Evolutionary conservation across 495 filamentous ascomycete genomes (phyloP).

Genomic region (Trichocladium uniseriatum): DNA sequence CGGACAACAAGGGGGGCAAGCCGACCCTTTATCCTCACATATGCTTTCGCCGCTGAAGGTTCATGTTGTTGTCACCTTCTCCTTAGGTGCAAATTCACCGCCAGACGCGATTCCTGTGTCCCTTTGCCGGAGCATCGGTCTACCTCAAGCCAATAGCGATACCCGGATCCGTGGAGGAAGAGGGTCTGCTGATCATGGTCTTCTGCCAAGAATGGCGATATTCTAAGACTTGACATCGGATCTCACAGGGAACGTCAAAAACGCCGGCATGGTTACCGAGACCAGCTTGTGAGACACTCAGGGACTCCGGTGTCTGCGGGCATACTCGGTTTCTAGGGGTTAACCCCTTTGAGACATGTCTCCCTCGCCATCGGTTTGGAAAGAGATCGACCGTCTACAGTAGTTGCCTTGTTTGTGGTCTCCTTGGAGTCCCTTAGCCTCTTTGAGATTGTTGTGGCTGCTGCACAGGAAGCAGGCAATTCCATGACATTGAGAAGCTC

Average conservation of each 20-base stretch:
- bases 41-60: background rate
- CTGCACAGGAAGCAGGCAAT: background rate
- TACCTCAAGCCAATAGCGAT: slow-evolving; percentile 12
- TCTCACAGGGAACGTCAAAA: background rate
- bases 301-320: slow-evolving; percentile 2
- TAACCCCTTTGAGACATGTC: slow-evolving; percentile 4
- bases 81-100: slow-evolving; percentile 13
- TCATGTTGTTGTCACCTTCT: background rate
- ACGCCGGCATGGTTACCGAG: slow-evolving; percentile 10
- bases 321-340: slow-evolving; percentile 6
- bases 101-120: slow-evolving; percentile 7
- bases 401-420: slow-evolving; percentile 13
- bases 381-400: slow-evolving; percentile 1
- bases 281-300: slow-evolving; percentile 11
- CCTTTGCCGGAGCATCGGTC: slow-evolving; percentile 1
- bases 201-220: slow-evolving; percentile 11
- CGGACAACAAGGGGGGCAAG: background rate
- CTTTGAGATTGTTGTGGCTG: background rate
- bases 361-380: background rate
- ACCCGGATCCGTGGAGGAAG: slow-evolving; percentile 7
- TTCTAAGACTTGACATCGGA: background rate
- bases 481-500: slow-evolving; percentile 3
- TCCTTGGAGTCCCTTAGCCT: background rate
- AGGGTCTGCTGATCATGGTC: slow-evolving; percentile 25
- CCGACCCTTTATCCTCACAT: slow-evolving; percentile 3